Percentiles rank a stretch among this genome's conserved stretches.
Evolutionary conservation across 164 flowering plant species (phyloP).

Genomic region (Vitis rupestris): DNA sequence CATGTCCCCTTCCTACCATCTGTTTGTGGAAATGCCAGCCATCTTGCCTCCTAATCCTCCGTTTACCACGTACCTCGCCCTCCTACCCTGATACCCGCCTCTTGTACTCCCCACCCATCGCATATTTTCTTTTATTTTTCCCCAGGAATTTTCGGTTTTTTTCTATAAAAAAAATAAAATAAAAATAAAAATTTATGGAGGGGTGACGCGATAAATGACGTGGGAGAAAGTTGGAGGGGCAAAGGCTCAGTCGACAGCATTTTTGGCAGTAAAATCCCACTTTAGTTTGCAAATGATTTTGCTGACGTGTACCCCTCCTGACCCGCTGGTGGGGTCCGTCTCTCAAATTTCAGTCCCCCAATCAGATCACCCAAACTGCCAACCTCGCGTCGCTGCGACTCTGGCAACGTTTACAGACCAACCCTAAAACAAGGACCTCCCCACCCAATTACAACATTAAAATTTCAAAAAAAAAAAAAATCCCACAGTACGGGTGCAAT

Average conservation of each 20-base stretch:
- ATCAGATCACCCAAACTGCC: slow-evolving; percentile 12
- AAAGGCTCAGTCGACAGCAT: slow-evolving; percentile 11
- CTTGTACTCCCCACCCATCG: no score
- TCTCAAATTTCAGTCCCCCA: slow-evolving; percentile 13
- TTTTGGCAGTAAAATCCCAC: slow-evolving; percentile 20
- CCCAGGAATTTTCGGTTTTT: not conserved
- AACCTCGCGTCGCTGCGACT: not conserved
- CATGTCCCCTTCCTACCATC: slow-evolving; percentile 30
- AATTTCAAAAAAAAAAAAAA: no score
- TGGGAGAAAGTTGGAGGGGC: not conserved
- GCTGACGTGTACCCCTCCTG: slow-evolving; percentile 20
- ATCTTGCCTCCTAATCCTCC: slow-evolving; percentile 7
- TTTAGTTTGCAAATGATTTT: slow-evolving; percentile 21
- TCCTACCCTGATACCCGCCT: no score
- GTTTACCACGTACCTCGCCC: slow-evolving; percentile 3
- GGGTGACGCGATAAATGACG: slow-evolving; percentile 6
- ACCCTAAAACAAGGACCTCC: no score
- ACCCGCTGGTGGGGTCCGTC: not conserved
- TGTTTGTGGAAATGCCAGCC: slow-evolving; percentile 18
- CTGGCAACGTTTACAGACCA: no score
- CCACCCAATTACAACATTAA: no score
- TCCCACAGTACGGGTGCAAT: no score
- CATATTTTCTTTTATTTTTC: not conserved
- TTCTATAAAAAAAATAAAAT: no score
- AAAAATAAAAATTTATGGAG: not conserved